Conservation (phyloP, 2,329 filamentous ascomycete species). For the Akanthomyces uredinophilus region DNA sequence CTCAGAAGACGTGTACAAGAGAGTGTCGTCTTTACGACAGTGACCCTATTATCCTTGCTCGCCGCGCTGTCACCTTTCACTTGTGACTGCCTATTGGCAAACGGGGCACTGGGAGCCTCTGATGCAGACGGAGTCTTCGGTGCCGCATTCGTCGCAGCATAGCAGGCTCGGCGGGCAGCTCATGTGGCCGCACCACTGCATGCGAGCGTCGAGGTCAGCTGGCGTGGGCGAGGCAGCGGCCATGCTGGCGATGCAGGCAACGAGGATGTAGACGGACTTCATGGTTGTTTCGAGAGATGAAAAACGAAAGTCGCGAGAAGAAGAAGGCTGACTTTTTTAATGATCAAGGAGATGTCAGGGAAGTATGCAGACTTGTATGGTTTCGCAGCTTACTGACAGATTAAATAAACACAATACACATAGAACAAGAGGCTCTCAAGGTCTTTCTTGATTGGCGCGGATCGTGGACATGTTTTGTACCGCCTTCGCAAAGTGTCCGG, state of each 20-base stretch:
- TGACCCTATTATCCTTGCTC: background rate
- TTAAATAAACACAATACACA: too few species aligned
- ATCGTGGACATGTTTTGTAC: background rate
- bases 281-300: background rate
- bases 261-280: background rate
- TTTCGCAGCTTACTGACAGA: background rate
- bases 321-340: too few species aligned
- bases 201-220: background rate
- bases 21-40: background rate
- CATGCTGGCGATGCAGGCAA: conserved; percentile 1
- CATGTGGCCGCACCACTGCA: background rate
- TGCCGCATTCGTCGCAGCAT: conserved; percentile 2
- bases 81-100: background rate
- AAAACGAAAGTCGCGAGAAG: background rate
- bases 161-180: background rate
- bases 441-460: background rate
- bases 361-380: background rate
- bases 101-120: background rate
- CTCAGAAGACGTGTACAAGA: background rate
- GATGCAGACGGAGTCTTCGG: background rate
- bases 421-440: background rate
- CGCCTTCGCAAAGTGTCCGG: background rate
- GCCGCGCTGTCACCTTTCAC: background rate
- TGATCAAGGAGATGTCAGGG: too few species aligned
- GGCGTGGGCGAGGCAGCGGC: conserved; percentile 4